Conservation (phyloP, 768 basidiomycete species). For the Sporobolomyces phaffii region DNA sequence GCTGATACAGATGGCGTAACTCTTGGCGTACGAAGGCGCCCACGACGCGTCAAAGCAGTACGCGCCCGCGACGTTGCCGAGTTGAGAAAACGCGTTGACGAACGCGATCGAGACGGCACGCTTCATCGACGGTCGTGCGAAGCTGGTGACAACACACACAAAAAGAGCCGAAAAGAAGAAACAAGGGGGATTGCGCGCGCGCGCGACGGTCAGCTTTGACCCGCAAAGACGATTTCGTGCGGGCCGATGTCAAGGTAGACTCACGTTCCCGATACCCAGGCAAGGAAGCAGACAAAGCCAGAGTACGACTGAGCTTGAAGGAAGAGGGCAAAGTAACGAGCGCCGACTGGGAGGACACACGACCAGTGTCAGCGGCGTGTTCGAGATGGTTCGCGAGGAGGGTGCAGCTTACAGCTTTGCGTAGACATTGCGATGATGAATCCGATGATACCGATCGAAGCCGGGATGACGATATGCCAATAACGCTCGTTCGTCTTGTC, state of each 20-base stretch:
- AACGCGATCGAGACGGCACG: slow-evolving; percentile 74
- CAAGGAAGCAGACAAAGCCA: slow-evolving; percentile 62
- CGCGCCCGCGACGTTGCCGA: slow-evolving; percentile 79
- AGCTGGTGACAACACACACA: slow-evolving; percentile 48
- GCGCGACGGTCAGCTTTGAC: too few relatives aligned
- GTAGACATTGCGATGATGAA: slow-evolving; percentile 63
- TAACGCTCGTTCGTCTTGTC: slow-evolving; percentile 66
- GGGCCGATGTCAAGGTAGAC: background rate
- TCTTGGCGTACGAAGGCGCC: slow-evolving; percentile 56
- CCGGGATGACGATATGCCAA: slow-evolving; percentile 57
- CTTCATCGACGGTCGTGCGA: slow-evolving; percentile 78
- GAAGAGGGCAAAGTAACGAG: slow-evolving; percentile 37
- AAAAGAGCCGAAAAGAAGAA: too few relatives aligned
- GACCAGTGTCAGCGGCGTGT: too few relatives aligned
- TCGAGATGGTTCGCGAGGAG: background rate
- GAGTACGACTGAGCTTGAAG: slow-evolving; percentile 59
- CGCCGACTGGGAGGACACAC: slow-evolving; percentile 22
- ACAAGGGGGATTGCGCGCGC: too few relatives aligned
- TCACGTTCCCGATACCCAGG: slow-evolving; percentile 49
- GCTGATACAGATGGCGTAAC: slow-evolving; percentile 60
- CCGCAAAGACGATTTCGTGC: too few relatives aligned
- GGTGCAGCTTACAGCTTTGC: slow-evolving; percentile 50
- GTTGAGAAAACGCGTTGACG: slow-evolving; percentile 43
- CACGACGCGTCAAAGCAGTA: slow-evolving; percentile 46
- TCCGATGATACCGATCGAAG: slow-evolving; percentile 60